A percentile compares a stretch with the other conserved stretches of the same genome.
phyloP scores from a whole-genome alignment of 371 early-diverging fungal species.

The Rhizopus arrhizus region DNA sequence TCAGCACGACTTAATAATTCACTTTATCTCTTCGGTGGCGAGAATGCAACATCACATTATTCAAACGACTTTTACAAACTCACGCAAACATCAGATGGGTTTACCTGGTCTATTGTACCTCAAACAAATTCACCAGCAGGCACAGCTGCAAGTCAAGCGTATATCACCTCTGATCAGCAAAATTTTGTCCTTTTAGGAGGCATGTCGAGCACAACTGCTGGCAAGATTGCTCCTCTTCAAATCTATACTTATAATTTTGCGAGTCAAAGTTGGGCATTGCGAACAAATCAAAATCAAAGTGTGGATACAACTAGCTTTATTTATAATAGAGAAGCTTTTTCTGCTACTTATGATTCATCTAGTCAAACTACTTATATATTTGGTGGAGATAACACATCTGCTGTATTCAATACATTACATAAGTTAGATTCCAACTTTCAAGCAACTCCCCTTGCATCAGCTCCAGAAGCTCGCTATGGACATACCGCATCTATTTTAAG shows the following conservation, averaged over 20 bases:
- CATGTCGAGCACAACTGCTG: conserved; percentile 18
- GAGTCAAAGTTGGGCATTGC: conserved; percentile 25
- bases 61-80: conserved; percentile 29
- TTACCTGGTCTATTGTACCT: conserved; percentile 20
- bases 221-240: conserved; percentile 10
- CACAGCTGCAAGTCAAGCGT: conserved; percentile 25
- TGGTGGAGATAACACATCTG: conserved; percentile 31
- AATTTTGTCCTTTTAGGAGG: conserved; percentile 30
- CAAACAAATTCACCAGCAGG: conserved; percentile 29
- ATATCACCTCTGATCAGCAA: conserved; percentile 19
- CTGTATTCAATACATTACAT: conserved; percentile 31
- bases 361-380: conserved; percentile 30
- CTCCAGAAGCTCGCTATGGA: conserved; percentile 30
- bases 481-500: conserved; percentile 44
- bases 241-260: conserved; percentile 23
- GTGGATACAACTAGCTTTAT: not conserved
- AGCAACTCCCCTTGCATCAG: conserved; percentile 21
- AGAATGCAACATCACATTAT: conserved; percentile 28
- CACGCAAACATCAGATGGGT: conserved; percentile 15
- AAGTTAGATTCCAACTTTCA: conserved; percentile 26
- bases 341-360: conserved; percentile 20
- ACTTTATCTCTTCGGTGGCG: conserved; percentile 35
- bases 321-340: conserved; percentile 23
- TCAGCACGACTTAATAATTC: conserved; percentile 28
- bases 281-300: conserved; percentile 1